Evolutionary conservation across 225 moss, liverwort and hornwort species (phyloP).

Genomic region (Pseudoscleropodium purum): DNA sequence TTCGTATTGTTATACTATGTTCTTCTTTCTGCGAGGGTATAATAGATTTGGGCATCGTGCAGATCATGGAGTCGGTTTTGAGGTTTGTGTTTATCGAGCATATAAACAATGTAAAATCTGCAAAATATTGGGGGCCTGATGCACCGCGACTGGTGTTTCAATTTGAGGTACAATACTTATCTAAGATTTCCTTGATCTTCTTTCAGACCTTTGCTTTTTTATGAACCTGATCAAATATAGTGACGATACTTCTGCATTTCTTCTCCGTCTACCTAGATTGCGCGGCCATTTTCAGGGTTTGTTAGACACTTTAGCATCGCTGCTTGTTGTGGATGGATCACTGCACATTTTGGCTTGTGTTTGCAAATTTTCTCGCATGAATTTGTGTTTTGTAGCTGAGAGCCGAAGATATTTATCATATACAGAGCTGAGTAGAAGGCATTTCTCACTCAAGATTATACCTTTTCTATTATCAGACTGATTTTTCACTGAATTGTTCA

Average conservation of each 20-base stretch:
- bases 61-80: conserved; percentile 80
- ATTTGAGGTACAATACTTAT: conserved; percentile 51
- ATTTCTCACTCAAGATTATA: neutral
- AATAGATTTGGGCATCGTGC: neutral
- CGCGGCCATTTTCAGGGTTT: neutral
- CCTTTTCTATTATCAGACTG: neutral
- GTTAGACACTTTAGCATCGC: neutral
- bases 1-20: neutral
- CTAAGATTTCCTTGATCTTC: neutral
- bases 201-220: neutral
- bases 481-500: neutral
- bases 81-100: conserved; percentile 75
- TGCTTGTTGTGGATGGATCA: neutral
- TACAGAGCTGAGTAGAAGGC: neutral
- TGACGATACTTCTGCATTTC: neutral
- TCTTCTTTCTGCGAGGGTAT: neutral
- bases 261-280: neutral
- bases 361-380: neutral
- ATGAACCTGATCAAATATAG: neutral
- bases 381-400: neutral
- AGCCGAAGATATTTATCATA: neutral
- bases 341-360: neutral
- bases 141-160: conserved; percentile 75
- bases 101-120: conserved; percentile 59
- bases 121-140: conserved; percentile 70